These are phyloP conservation scores for Penicillium robsamsonii DNA, from an alignment of 495 filamentous ascomycete genomes.

Conservation along the genomic window DNA sequence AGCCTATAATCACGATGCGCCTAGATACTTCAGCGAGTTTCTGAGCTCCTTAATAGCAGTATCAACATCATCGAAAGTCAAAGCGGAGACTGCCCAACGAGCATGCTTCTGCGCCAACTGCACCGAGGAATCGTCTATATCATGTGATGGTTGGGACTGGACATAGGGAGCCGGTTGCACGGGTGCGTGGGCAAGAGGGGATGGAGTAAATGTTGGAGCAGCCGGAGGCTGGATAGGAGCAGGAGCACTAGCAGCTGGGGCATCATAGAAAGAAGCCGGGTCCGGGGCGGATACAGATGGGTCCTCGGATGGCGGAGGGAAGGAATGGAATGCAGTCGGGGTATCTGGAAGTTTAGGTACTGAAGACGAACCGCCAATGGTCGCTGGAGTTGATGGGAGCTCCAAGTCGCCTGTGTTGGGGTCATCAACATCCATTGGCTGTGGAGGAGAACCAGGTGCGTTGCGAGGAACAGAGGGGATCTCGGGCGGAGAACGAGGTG, in stretches of 20 bases:
- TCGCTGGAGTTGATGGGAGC: constrained; percentile 43
- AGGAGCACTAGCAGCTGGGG: constrained; percentile 16
- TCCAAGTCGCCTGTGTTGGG: constrained; percentile 25
- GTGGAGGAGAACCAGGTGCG: constrained; percentile 20
- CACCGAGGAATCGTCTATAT: constrained; percentile 72
- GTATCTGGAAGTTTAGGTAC: constrained; percentile 42
- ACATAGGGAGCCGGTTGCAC: constrained; percentile 20
- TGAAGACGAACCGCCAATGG: constrained; percentile 29
- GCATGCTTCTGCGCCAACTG: constrained; percentile 88
- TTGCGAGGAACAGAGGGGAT: constrained; percentile 27
- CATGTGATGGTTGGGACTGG: constrained; percentile 26
- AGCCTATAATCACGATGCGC: constrained; percentile 30
- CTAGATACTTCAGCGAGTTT: constrained; percentile 58
- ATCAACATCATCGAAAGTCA: constrained; percentile 93
- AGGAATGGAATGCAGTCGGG: constrained; percentile 45
- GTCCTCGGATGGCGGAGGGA: constrained; percentile 41
- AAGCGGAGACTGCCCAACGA: constrained; percentile 92
- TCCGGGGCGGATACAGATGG: constrained; percentile 30
- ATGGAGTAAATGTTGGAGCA: constrained; percentile 22
- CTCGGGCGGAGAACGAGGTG: constrained; percentile 31
- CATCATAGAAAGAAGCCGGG: constrained; percentile 35
- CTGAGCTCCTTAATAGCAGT: constrained; percentile 86
- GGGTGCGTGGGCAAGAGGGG: constrained; percentile 16
- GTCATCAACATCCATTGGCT: constrained; percentile 20
- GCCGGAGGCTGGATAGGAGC: constrained; percentile 25